These are phyloP conservation scores for Betula pendula DNA, from an alignment of 306 rosid species.

Conservation along the genomic window DNA sequence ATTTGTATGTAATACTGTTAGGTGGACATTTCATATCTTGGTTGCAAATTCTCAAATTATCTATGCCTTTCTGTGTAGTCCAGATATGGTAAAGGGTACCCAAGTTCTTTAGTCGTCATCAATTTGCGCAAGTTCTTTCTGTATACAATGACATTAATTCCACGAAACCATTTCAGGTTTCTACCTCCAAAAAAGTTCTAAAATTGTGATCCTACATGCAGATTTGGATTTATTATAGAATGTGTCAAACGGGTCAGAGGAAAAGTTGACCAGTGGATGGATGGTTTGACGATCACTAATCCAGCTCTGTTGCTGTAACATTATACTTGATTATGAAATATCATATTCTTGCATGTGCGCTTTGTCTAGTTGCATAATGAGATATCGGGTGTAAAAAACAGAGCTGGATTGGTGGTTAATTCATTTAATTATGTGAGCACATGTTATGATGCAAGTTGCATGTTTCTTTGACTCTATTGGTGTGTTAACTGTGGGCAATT, in stretches of 20 bases:
- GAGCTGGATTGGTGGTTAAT: slow-evolving; percentile 1
- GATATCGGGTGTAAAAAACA: neutral
- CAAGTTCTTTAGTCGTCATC: slow-evolving; percentile 44
- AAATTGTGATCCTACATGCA: slow-evolving; percentile 28
- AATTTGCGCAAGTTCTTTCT: slow-evolving; percentile 18
- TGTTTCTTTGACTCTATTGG: neutral
- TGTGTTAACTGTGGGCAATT: neutral
- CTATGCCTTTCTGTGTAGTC: slow-evolving; percentile 53
- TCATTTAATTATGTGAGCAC: neutral
- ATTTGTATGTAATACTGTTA: neutral
- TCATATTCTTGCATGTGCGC: slow-evolving; percentile 27
- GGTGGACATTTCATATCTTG: neutral
- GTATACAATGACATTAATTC: slow-evolving; percentile 27
- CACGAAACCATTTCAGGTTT: slow-evolving; percentile 6
- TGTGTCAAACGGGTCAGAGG: slow-evolving; percentile 3
- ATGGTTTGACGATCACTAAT: slow-evolving; percentile 9
- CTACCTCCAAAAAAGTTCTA: neutral
- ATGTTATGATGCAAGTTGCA: neutral
- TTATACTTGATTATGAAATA: slow-evolving; percentile 7
- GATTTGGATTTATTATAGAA: slow-evolving; percentile 15
- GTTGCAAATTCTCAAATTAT: neutral
- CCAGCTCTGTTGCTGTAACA: slow-evolving; percentile 19
- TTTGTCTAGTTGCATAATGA: slow-evolving; percentile 2
- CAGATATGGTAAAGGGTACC: slow-evolving; percentile 39
- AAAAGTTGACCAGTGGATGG: slow-evolving; percentile 16